These are phyloP conservation scores for Neotropicomus parvogracilis DNA, from an alignment of 1,284 basidiomycete species.

Conservation along the genomic window DNA sequence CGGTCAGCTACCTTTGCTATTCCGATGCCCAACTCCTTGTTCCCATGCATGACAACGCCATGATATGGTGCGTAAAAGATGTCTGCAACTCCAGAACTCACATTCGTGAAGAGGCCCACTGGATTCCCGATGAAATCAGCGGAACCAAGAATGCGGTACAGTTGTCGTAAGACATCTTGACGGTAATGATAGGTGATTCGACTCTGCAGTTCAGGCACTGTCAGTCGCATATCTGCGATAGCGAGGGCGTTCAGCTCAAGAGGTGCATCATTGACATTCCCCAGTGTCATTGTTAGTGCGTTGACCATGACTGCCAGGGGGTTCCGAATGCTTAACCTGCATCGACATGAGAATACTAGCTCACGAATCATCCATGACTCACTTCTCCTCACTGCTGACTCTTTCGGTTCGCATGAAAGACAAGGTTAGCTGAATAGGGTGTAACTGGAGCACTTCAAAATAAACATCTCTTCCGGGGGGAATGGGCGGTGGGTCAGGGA, in stretches of 20 bases:
- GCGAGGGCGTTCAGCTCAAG: slow-evolving; percentile 92
- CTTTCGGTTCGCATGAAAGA: slow-evolving; percentile 98
- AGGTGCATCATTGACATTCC: slow-evolving; percentile 97
- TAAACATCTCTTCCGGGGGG: slow-evolving; percentile 81
- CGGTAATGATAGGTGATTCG: slow-evolving; percentile 92
- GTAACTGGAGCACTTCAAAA: slow-evolving; percentile 96
- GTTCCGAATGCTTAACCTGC: slow-evolving; percentile 79
- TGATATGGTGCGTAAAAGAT: slow-evolving; percentile 99
- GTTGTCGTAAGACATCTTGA: slow-evolving; percentile 89
- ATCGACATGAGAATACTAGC: slow-evolving; percentile 9
- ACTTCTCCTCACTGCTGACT: slow-evolving; percentile 92
- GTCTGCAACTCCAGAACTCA: slow-evolving; percentile 97
- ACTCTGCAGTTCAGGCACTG: slow-evolving; percentile 78
- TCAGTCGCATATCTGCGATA: slow-evolving; percentile 92
- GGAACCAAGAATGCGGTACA: slow-evolving; percentile 94
- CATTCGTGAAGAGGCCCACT: slow-evolving; percentile 96
- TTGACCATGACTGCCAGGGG: slow-evolving; percentile 94
- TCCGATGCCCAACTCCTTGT: slow-evolving; percentile 93
- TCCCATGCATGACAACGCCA: slow-evolving; percentile 96
- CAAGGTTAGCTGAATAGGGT: slow-evolving; percentile 88
- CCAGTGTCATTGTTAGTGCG: slow-evolving; percentile 94
- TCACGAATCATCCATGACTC: slow-evolving; percentile 28
- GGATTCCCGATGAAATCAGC: slow-evolving; percentile 95
- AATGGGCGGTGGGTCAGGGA: slow-evolving; percentile 73
- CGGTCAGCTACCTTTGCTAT: slow-evolving; percentile 75